Base-by-base conservation (phyloP, 2,329 filamentous ascomycete genomes). In the Aspergillus sp. region DNA sequence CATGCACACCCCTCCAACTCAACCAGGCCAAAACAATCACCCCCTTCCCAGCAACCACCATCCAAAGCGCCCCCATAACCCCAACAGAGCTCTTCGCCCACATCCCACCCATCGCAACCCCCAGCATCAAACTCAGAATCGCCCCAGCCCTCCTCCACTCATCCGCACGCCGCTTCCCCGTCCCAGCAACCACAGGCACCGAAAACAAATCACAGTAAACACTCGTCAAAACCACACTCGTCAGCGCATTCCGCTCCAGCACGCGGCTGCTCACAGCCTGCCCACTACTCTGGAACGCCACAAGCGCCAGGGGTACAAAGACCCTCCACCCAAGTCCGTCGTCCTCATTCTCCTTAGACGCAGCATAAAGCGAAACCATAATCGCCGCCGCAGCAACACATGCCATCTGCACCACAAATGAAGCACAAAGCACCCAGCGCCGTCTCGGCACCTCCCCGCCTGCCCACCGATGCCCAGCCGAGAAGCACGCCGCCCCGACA, bases 161-260 rank as follows among this genome's bases (percentile, higher is more conserved):
- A 68, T 86, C 83, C 0, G 78, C 70, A 56, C 85, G 82, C 2
- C 27, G 27, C 27, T 66, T 69, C 0, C 70, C n/a, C 7, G 44
- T 62, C 1, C 71, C 71, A 4, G 84, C 71, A n/a, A 86, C 60
- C 8, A 78, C 76, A 9, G 79, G 75, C 66, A 91, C 89, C 1
- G 86, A 89, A 64, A 91, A 91, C 19, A 93, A 69, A 70, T 93
- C 90, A 69, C 89, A 92, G 76, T 93, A 93, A 31, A 31, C 9
- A 31, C 27, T 31, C 3, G 27, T 31, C 27, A 31, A 11, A 4
- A 31, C 27, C 61, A 90, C 86, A 69, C 88, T 91, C 1, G 90
- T 93, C 58, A 95, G 74, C 3, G 93, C 90, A 15, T 92, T 90
- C 60, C 88, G 91, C 0, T 90, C 92, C 19, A 93, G 76, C 2